Conservation (phyloP, 139 green algal species). For the Coelastrella sp. region DNA sequence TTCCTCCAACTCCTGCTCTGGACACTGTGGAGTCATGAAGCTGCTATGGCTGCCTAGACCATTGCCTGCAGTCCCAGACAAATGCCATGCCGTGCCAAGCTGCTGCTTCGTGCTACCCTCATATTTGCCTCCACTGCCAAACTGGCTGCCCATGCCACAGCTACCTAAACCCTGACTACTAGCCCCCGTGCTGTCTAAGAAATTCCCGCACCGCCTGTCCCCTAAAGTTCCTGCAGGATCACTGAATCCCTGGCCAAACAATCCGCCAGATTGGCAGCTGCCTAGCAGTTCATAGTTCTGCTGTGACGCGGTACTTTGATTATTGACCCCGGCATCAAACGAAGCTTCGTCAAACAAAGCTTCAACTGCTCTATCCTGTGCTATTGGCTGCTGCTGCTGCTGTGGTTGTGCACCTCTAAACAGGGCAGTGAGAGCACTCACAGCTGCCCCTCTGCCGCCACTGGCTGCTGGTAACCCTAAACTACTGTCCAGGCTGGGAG, state of each 20-base stretch:
- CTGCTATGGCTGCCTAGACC: background rate
- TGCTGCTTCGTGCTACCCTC: background rate
- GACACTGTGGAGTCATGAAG: background rate
- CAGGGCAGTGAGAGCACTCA: conserved; percentile 29
- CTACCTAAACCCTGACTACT: background rate
- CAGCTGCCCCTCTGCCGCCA: conserved; percentile 14
- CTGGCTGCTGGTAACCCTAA: background rate
- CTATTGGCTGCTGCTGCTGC: conserved; percentile 17
- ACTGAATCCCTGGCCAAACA: background rate
- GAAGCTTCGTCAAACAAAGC: background rate
- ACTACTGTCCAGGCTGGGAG: background rate
- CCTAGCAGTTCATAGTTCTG: background rate
- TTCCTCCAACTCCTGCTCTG: background rate
- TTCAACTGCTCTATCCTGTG: background rate
- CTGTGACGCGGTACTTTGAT: background rate
- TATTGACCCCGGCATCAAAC: background rate
- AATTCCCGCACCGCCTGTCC: background rate
- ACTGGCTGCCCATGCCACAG: background rate
- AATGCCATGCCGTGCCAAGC: background rate
- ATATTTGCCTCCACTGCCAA: background rate
- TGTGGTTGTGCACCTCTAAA: background rate
- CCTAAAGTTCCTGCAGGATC: background rate
- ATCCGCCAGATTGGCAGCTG: background rate
- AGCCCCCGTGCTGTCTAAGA: background rate
- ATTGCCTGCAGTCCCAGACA: background rate